phyloP scores from a whole-genome alignment of 2,329 filamentous ascomycete genomes.

The Calonectria pteridis region DNA sequence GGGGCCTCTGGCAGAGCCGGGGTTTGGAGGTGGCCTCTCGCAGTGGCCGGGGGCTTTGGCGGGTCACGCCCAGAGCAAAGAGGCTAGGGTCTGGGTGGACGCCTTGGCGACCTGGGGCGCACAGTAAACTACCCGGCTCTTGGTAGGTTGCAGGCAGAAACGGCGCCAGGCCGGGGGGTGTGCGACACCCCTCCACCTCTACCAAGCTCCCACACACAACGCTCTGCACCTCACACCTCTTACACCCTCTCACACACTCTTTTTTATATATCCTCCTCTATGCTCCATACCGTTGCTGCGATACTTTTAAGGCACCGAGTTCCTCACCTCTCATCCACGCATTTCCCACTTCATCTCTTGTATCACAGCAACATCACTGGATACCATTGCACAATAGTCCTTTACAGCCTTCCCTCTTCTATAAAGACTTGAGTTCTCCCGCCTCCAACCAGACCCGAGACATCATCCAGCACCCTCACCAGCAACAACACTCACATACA shows the following conservation, averaged over 20 bases:
- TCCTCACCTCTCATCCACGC: slow-evolving; percentile 26
- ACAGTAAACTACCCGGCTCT: slow-evolving; percentile 10
- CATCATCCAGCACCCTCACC: slow-evolving; percentile 8
- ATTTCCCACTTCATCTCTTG: slow-evolving; percentile 34
- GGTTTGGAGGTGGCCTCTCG: slow-evolving; percentile 3
- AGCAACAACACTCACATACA: slow-evolving; percentile 16
- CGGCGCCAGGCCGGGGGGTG: slow-evolving; percentile 18
- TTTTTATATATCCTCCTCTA: slow-evolving; percentile 40
- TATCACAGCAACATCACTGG: slow-evolving; percentile 18
- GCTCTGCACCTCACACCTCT: slow-evolving; percentile 14
- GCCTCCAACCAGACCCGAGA: slow-evolving; percentile 30
- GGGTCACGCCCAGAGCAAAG: neutral
- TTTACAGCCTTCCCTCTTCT: slow-evolving; percentile 26
- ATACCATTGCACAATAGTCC: slow-evolving; percentile 9
- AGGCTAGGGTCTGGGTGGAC: slow-evolving; percentile 13
- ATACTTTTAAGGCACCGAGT: slow-evolving; percentile 37
- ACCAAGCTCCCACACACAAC: slow-evolving; percentile 11
- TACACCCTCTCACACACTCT: slow-evolving; percentile 13
- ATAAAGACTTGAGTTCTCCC: slow-evolving; percentile 36
- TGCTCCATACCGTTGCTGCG: slow-evolving; percentile 25
- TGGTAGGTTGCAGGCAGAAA: slow-evolving; percentile 44
- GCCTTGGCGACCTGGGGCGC: slow-evolving; percentile 21
- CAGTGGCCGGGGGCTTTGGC: slow-evolving; percentile 1
- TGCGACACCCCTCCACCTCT: slow-evolving; percentile 7
- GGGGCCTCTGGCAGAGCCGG: neutral